These are phyloP conservation scores for Didymella keratinophila DNA, from an alignment of 2,329 filamentous ascomycete genomes.

Conservation along the genomic window DNA sequence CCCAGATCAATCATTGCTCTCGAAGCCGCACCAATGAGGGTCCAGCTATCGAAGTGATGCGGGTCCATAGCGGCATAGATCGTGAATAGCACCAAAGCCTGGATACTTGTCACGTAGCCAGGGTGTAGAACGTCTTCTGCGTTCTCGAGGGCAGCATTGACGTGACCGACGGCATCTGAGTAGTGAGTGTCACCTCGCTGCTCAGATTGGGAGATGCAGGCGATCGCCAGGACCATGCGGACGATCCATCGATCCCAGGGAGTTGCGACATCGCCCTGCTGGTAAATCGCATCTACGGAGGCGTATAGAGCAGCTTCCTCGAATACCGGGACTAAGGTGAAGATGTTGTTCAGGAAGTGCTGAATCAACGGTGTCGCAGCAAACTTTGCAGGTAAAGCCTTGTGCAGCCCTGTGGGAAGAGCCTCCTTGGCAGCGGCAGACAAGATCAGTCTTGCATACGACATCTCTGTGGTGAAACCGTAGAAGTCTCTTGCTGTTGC, in stretches of 20 bases:
- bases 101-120: slow-evolving; percentile 84
- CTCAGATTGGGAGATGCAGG: slow-evolving; percentile 76
- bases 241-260: slow-evolving; percentile 83
- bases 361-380: slow-evolving; percentile 74
- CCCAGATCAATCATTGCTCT: slow-evolving; percentile 89
- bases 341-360: slow-evolving; percentile 85
- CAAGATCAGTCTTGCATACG: slow-evolving; percentile 86
- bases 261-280: slow-evolving; percentile 67
- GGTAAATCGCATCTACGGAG: slow-evolving; percentile 83
- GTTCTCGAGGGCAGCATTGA: slow-evolving; percentile 73
- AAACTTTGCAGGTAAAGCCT: slow-evolving; percentile 74
- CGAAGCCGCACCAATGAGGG: slow-evolving; percentile 87
- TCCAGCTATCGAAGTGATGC: slow-evolving; percentile 92
- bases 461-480: slow-evolving; percentile 86
- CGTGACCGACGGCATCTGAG: slow-evolving; percentile 66
- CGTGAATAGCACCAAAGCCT: slow-evolving; percentile 84
- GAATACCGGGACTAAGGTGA: slow-evolving; percentile 81
- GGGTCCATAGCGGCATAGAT: slow-evolving; percentile 92
- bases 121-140: slow-evolving; percentile 85
- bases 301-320: slow-evolving; percentile 79
- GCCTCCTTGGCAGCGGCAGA: slow-evolving; percentile 80
- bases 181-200: slow-evolving; percentile 69
- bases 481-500: slow-evolving; percentile 95
- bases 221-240: slow-evolving; percentile 88
- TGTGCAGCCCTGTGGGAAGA: slow-evolving; percentile 67